Evolutionary conservation across 2,329 filamentous ascomycete species (phyloP), one percentile per base, ranked within the genome.

Genomic region (Emericellopsis cladophorae): DNA sequence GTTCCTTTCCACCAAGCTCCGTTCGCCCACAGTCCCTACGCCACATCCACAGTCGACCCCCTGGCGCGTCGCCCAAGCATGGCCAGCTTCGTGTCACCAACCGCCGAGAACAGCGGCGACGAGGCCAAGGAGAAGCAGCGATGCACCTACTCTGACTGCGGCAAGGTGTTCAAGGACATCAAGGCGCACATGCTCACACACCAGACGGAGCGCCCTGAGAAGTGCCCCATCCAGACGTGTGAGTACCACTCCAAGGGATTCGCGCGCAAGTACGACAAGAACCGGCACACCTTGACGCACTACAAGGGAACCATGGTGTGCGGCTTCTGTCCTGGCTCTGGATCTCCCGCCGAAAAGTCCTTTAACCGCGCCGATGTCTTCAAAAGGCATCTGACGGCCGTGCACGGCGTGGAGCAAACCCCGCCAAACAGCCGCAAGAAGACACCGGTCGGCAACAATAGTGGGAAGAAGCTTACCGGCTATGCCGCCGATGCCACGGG

Each of bases 271-370:
- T 95, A 95, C 58, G 89, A 95, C 68, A 94, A 94, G 72, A 95
- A 95, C 64, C 72, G 89, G 36, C 89, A 95, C 60, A 94, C 88
- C 5, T 64, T 95, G 46, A 95, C 89, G 5, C 89, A 95, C 60
- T 95, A 95, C 74, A 95, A 95, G 65, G 89, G 89, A 33, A 95
- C 85, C 38, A 95, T 95, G 89, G 86, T 95, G 21, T 95, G 89
- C 56, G 88, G 87, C 24, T 95, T 95, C 66, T 95, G 89, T 53
- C 86, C 88, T 2, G 86, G 87, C 29, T 87, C 85, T 23, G 89
- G 89, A 4, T 90, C 87, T 5, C 76, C 87, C 7, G 83, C 84
- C 1, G 89, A 95, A 64, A 95, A 95, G 74, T 90, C 84, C 48
- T 95, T 95, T 59, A 95, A 95, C 67, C 79, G 89, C 42, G 88